Evolutionary conservation across 306 rosid species (phyloP), one percentile per base, ranked within the genome.

Genomic region (Lathyrus sativus): DNA sequence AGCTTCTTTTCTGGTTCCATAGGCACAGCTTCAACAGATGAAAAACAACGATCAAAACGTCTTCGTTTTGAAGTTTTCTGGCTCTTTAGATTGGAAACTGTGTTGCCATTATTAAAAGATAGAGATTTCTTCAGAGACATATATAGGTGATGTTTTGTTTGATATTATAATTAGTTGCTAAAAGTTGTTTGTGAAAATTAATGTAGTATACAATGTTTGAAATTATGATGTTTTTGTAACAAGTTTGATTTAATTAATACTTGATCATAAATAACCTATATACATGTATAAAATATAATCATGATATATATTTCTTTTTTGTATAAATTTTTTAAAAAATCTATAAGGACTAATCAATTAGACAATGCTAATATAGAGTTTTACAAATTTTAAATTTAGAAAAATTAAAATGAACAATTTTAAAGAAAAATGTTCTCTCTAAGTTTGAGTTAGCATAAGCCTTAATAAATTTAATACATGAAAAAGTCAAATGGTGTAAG

Each of bases 61-160:
- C 73, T 72, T 0, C 68, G 61, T 73, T 74, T 84, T 3, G 54
- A 0, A 9, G 31, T 9, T 14, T 67, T 60, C 2, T 67, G 64
- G 2, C 50, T 59, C 39, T 75, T 61, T 10, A 73, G 39, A 3
- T 15, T 44, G 48, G 48, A 80, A 42, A 2, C 11, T 18, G 29
- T 70, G 2, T 71, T 75, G 7, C 79, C 81, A 5, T 74, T 66
- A 58, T 79, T 84, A 12, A 82, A 74, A 56, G 99, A 93, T 14
- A 70, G 31, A 75, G 91, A 82, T 76, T 90, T 93, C 90, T 76
- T 87, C 19, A 90, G 87, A 35, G 97, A 87, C 97, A 90, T 92
- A 71, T 79, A 73, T 89, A 64, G 79, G 2, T 35, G 39, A 35
- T 7, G 39, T 2, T 35, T 35, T 35, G 39, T 35, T 35, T 35